Conservation (phyloP, 164 flowering plant genomes). For the Magnolia sinica region DNA sequence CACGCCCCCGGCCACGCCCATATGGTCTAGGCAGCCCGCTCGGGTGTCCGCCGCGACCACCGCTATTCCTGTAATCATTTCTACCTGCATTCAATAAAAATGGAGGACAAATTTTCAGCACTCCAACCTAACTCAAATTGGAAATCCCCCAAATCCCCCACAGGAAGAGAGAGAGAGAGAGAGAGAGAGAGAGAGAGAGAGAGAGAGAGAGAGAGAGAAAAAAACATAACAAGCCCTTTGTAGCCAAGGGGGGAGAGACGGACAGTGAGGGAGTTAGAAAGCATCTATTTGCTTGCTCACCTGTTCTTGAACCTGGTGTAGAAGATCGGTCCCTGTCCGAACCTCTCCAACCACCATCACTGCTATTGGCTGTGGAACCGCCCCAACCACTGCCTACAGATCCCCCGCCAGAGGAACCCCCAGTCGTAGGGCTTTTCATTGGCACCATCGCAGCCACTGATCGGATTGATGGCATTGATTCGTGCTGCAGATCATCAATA, state of each 20-base stretch:
- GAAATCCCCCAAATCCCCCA: too few relatives aligned
- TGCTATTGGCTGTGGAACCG: conserved; percentile 34
- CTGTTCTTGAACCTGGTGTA: conserved; percentile 62
- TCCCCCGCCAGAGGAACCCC: conserved; percentile 51
- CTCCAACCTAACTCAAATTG: too few relatives aligned
- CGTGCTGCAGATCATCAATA: conserved; percentile 59
- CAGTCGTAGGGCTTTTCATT: conserved; percentile 79
- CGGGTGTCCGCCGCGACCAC: conserved; percentile 54
- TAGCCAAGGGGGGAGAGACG: too few relatives aligned
- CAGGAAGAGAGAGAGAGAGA: too few relatives aligned
- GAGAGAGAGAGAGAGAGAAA: too few relatives aligned
- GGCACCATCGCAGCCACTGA: conserved; percentile 97
- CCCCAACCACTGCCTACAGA: conserved; percentile 54
- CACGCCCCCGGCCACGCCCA: conserved; percentile 41
- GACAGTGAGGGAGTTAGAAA: conserved; percentile 16
- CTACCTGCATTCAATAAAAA: conserved; percentile 36
- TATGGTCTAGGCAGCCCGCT: conserved; percentile 64
- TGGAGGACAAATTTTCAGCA: too few relatives aligned
- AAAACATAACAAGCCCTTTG: too few relatives aligned
- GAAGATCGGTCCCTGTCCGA: conserved; percentile 62
- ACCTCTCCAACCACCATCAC: conserved; percentile 62
- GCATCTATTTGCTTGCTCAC: conserved; percentile 24
- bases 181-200: too few relatives aligned
- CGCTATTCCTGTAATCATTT: conserved; percentile 42
- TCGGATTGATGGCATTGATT: conserved; percentile 47